A percentile compares a stretch with the other conserved stretches of the same genome.
Evolutionary conservation across 345 rosid genomes (phyloP).

Genomic region (Rhizophora apiculata): DNA sequence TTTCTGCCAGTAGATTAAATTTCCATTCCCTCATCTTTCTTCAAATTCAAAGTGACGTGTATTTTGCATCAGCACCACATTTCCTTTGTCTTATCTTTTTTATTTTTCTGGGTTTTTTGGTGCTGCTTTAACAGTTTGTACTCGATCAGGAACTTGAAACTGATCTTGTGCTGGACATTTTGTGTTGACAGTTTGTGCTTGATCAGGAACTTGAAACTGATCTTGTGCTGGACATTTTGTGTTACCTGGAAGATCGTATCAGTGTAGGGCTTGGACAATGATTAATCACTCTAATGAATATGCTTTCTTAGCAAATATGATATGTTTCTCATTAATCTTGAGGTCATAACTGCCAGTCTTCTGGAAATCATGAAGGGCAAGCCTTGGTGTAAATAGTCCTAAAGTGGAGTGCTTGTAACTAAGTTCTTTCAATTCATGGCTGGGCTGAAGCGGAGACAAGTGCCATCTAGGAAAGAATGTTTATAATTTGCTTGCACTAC

Average conservation of each 20-base stretch:
- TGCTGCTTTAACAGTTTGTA: constrained; percentile 52
- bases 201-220: too few species aligned
- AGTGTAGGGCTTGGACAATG: constrained; percentile 72
- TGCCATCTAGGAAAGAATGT: too few species aligned
- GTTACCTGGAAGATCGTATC: constrained; percentile 67
- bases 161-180: constrained; percentile 25
- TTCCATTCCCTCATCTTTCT: too few species aligned
- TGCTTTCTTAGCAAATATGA: not conserved
- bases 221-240: constrained; percentile 36
- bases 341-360: not conserved
- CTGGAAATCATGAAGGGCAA: too few species aligned
- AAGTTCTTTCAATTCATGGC: not conserved
- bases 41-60: too few species aligned
- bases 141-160: too few species aligned
- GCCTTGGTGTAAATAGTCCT: too few species aligned
- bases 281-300: constrained; percentile 59
- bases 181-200: constrained; percentile 61
- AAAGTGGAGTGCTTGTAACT: too few species aligned
- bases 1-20: too few species aligned
- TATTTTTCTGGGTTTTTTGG: not conserved
- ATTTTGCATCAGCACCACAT: too few species aligned
- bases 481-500: not conserved
- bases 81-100: too few species aligned
- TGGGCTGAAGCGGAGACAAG: not conserved
- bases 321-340: not conserved